Evolutionary conservation across 2,329 filamentous ascomycete species (phyloP), one percentile per base, ranked within the genome.

Genomic region (Berkeleyomyces rouxiae): DNA sequence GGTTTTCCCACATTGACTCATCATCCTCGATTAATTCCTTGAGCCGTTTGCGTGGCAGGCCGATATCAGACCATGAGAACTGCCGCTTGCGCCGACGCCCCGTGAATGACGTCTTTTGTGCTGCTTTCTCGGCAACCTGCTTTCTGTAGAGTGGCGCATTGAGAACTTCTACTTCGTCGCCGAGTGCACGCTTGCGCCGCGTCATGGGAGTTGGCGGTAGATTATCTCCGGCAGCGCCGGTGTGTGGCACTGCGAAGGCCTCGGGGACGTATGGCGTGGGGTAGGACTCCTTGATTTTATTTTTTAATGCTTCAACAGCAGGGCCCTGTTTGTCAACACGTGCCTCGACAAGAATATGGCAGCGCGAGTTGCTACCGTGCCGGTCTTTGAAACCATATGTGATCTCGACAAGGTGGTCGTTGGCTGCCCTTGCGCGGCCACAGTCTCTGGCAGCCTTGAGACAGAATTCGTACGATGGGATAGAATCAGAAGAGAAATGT

Each of bases 121-220:
- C 63, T 6, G 63, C 57, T 46, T 59, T 65, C 47, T 66, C 61
- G 13, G 62, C 58, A 37, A 63, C 61, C 65, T 74, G 73, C 7
- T 72, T 72, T n/a, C 69, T 72, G 68, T 81, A 81, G 37, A 79
- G 76, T 2, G 79, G 79, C 1, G 79, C 79, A 60, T 75, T 73
- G 37, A 81, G 68, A n/a, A 75, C 72, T 43, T 78, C 77, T 16
- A 81, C 70, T 67, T 62, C 75, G 70, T 61, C 74, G 71, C 55
- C 73, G 7, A 58, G 63, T 16, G 43, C 53, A 44, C 63, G 53
- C 42, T 63, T 66, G 51, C 58, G 64, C 7, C 53, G 49, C 16
- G 58, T 65, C 9, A 31, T 11, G 3, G 51, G n/a, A 36, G 46
- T 51, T 23, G 36, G 39, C 10, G 42, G 13, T 6, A 44, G 47